These are phyloP conservation scores for Neurospora crassa DNA, from an alignment of 2,329 filamentous ascomycete species.

Conservation along the genomic window DNA sequence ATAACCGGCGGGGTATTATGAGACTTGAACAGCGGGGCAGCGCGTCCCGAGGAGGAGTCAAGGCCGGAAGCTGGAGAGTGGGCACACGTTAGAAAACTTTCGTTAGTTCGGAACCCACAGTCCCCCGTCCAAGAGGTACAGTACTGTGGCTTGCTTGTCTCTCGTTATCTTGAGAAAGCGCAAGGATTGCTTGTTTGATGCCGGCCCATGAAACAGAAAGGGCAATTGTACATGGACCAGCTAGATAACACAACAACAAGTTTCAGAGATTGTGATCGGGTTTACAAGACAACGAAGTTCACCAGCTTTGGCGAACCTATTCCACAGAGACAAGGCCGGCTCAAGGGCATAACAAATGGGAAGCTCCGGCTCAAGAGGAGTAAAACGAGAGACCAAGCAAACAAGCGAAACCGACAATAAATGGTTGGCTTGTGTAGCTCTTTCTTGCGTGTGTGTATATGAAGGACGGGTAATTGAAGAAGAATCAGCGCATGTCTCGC, in stretches of 20 bases:
- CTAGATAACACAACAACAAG: not conserved
- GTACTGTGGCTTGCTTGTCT: not conserved
- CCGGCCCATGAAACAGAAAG: not conserved
- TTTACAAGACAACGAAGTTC: not conserved
- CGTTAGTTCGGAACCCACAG: not conserved
- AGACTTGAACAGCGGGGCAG: conserved; percentile 11
- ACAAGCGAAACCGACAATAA: not conserved
- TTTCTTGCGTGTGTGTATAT: not conserved
- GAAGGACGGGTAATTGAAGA: not conserved
- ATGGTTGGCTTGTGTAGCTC: not conserved
- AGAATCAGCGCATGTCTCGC: conserved; percentile 12
- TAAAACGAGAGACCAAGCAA: not conserved
- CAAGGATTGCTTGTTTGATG: not conserved
- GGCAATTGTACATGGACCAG: not conserved
- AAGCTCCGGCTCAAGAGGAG: not conserved
- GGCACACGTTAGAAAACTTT: conserved; percentile 9
- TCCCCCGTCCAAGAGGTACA: not conserved
- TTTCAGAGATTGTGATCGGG: not conserved
- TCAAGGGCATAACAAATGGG: not conserved
- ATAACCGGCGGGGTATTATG: conserved; percentile 11
- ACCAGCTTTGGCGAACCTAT: not conserved
- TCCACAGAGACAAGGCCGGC: not conserved
- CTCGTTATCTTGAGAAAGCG: not conserved
- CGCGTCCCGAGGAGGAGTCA: conserved; percentile 10
- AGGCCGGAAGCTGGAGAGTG: conserved; percentile 9